phyloP scores from a whole-genome alignment of 129 eudicot species.

The Scalesia atractyloides region DNA sequence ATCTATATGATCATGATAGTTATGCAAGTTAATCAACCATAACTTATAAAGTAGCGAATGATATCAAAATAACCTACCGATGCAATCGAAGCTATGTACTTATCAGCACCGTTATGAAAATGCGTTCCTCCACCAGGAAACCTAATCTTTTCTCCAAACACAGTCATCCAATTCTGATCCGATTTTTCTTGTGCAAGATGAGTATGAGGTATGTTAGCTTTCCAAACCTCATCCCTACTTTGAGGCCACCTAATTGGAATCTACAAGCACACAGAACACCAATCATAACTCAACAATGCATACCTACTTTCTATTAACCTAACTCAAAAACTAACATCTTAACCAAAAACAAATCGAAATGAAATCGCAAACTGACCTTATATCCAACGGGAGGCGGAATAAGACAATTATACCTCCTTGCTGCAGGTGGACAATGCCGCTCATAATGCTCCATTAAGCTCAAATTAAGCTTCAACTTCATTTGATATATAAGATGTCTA shows the following conservation, averaged over 20 bases:
- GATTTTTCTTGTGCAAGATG: slow-evolving; percentile 90
- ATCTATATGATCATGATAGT: slow-evolving; percentile 40
- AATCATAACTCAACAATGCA: not conserved
- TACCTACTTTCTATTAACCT: not conserved
- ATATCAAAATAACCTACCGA: slow-evolving; percentile 43
- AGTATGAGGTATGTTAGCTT: slow-evolving; percentile 87
- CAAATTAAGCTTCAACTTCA: slow-evolving; percentile 75
- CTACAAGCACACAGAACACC: slow-evolving; percentile 26
- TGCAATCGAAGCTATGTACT: slow-evolving; percentile 72
- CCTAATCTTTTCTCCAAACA: slow-evolving; percentile 69
- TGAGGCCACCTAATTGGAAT: slow-evolving; percentile 92
- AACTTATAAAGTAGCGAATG: not conserved
- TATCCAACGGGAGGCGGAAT: slow-evolving; percentile 85
- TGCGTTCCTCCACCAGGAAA: slow-evolving; percentile 97
- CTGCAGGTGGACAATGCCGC: slow-evolving; percentile 81
- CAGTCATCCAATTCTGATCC: slow-evolving; percentile 91
- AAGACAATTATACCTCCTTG: slow-evolving; percentile 79
- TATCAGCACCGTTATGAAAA: slow-evolving; percentile 87
- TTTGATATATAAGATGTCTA: slow-evolving; percentile 65
- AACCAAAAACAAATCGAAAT: slow-evolving; percentile 1
- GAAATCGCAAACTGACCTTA: slow-evolving; percentile 53
- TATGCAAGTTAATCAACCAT: slow-evolving; percentile 3
- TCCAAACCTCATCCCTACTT: slow-evolving; percentile 93
- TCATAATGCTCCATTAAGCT: slow-evolving; percentile 94
- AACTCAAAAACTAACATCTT: not conserved